A percentile compares a stretch with the other conserved stretches of the same genome.
These are phyloP conservation scores for Chrysosphaeria jannelii DNA, from an alignment of 2,329 filamentous ascomycete species.

Conservation along the genomic window DNA sequence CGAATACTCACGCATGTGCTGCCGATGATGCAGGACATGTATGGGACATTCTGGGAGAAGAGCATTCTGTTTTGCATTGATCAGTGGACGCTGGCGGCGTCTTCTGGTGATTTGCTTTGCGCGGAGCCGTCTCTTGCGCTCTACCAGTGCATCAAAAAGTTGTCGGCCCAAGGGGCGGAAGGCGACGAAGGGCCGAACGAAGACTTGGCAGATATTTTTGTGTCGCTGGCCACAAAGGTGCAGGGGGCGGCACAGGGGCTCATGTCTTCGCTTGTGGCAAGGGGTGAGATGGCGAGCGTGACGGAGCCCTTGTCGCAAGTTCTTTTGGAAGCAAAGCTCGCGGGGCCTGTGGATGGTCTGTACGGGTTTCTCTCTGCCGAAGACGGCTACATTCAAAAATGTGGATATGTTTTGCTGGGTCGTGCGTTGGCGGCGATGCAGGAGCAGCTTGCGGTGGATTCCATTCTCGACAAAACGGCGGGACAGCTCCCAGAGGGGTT, in stretches of 20 bases:
- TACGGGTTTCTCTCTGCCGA: too few relatives aligned
- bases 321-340: too few relatives aligned
- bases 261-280: too few relatives aligned
- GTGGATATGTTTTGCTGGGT: too few relatives aligned
- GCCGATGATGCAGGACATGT: constrained; percentile 49
- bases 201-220: too few relatives aligned
- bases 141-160: constrained; percentile 33
- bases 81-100: constrained; percentile 15
- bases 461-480: constrained; percentile 35
- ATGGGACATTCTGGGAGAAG: constrained; percentile 64
- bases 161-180: constrained; percentile 17
- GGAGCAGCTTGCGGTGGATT: constrained; percentile 55
- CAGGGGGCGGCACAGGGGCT: too few relatives aligned
- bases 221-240: too few relatives aligned
- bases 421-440: constrained; percentile 49
- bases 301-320: too few relatives aligned
- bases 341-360: too few relatives aligned
- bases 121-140: constrained; percentile 43
- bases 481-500: constrained; percentile 60
- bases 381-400: too few relatives aligned
- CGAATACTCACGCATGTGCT: constrained; percentile 29
- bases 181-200: constrained; percentile 27
- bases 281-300: too few relatives aligned
- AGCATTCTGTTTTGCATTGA: constrained; percentile 25
- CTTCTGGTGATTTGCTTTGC: constrained; percentile 16